Evolutionary conservation across 164 flowering plant genomes (phyloP), one percentile per base, ranked within the genome.

Genomic region (Liriodendron chinense): DNA sequence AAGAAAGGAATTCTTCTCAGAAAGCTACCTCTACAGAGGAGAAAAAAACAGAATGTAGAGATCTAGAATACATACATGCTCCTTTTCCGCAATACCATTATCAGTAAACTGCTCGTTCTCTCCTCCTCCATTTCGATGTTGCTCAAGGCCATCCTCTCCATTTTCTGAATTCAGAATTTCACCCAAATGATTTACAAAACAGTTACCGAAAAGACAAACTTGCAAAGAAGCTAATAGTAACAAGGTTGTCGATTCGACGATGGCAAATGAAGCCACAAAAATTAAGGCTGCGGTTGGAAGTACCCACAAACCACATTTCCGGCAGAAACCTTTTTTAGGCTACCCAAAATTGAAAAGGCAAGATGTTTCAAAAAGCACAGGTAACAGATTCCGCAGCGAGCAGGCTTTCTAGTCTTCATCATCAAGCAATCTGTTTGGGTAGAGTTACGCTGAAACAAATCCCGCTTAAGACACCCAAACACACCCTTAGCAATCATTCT

Each of bases 31-130:
- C 9, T 0, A 2, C 2, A 61, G 26, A 63, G 18, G 26, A n/a
- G 18, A 22, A n/a, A 21, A 48, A 74, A 59, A 65, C 49, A 65
- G 22, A 49, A 22, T 28, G 23, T 25, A 63, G 26, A 2, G 21
- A 8, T 69, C 26, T 18, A 10, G 53, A 23, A 65, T 68, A 82
- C 93, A 83, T 83, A 88, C 96, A 74, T 84, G 85, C 71, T 83
- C 76, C 76, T 84, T 83, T 50, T 82, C 83, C 77, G 76, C 74
- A 74, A 49, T 57, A 72, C 74, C 78, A 34, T 48, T 76, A 78
- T 77, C 78, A 9, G 72, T 68, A 50, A 78, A 34, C 79, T 80
- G 84, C 82, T 80, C 88, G 65, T 83, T 50, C 18, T 65, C 79
- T 72, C 59, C 83, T 72, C 83, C 85, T 72, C 84, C 85, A 71